Evolutionary conservation across 441 rosid species (phyloP), one percentile per base, ranked within the genome.

Genomic region (Adansonia gregorii): DNA sequence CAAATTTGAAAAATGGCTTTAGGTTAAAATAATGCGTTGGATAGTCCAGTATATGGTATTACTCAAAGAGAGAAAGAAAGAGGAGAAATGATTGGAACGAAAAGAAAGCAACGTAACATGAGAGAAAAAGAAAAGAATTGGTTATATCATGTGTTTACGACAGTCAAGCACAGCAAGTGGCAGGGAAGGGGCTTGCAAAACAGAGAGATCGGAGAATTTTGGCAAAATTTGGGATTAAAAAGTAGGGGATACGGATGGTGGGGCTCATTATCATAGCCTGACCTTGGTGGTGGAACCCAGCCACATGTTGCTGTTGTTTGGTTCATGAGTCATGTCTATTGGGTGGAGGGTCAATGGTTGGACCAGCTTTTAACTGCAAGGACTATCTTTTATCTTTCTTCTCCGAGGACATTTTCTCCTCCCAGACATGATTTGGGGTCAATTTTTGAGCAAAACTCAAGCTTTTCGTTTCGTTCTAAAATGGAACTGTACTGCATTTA

Each of bases 21-120:
- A 43, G 46, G 46, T 43, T 43, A 43, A 43, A 43, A 27, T 43
- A 1, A 0, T 43, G 46, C 6, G 46, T 43, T 43, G 8, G 0
- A 6, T 43, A 7, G 7, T 43, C 8, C 8, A 43, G 46, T 43
- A 43, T 43, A 39, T 39, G 6, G 43, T 39, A 39, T 3, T 58
- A 58, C 19, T 58, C 6, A 1, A 14, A 58, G 31, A 73, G 17
- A 59, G 35, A 66, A 27, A 41, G 12, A 8, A 6, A 49, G 24
- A 8, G 11, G 10, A 39, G 79, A 76, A 83, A 85, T 81, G 85
- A 86, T 82, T 65, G 85, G 73, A 76, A 82, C 15, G 64, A 52
- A 76, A 87, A 43, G 82, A 82, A 83, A 74, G 86, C 78, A 73
- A 84, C 79, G 35, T 51, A 64, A 54, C 81, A 45, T 6, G 63